Percentiles rank a stretch among this genome's conserved stretches.
Evolutionary conservation across 805 yeast genomes (phyloP).

Genomic region (Candida nanaspora): DNA sequence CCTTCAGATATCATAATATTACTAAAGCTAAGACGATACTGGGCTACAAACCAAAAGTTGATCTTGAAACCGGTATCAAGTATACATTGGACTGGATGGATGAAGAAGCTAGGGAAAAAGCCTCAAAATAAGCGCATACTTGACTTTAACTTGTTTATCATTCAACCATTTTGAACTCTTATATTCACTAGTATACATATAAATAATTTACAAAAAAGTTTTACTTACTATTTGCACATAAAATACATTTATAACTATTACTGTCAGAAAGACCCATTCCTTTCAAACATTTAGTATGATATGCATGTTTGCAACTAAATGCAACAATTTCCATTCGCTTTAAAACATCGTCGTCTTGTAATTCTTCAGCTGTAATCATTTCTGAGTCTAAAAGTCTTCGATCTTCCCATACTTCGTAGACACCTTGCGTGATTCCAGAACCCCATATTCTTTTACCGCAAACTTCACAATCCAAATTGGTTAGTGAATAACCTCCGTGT

Average conservation of each 20-base stretch:
- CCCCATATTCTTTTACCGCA: constrained; percentile 80
- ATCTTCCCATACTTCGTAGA: constrained; percentile 54
- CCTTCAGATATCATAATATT: constrained; percentile 88
- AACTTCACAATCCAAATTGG: constrained; percentile 54
- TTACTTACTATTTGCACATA: constrained; percentile 22
- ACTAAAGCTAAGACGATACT: constrained; percentile 72
- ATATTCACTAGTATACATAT: not conserved
- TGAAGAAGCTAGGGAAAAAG: constrained; percentile 31
- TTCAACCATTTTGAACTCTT: not conserved
- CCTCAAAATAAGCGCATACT: no score
- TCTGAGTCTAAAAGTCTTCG: constrained; percentile 8
- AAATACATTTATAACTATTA: constrained; percentile 26
- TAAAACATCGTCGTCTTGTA: constrained; percentile 3
- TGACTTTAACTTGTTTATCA: no score
- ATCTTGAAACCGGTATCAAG: constrained; percentile 70
- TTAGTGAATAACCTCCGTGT: constrained; percentile 56
- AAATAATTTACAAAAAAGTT: not conserved
- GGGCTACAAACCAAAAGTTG: constrained; percentile 77
- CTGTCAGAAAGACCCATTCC: constrained; percentile 33
- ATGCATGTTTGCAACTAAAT: constrained; percentile 62
- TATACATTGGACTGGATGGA: constrained; percentile 85
- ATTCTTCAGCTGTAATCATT: not conserved
- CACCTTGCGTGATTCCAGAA: constrained; percentile 39
- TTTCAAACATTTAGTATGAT: constrained; percentile 50
- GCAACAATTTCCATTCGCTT: constrained; percentile 32